Evolutionary conservation across 768 basidiomycete genomes (phyloP).

Genomic region (Boletus subcaerulescens): DNA sequence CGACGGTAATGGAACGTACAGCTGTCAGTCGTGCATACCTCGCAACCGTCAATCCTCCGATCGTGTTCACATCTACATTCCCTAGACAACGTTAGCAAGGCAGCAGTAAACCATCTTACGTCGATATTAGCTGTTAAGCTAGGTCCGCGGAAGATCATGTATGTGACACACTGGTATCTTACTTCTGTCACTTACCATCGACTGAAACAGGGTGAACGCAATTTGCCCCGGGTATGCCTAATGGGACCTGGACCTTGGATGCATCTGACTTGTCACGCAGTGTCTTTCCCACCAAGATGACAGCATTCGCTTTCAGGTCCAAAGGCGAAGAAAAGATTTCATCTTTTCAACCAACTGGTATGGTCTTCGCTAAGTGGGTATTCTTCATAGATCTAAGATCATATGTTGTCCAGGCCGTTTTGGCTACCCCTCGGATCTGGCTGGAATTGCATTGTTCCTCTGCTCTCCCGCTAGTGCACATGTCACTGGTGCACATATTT

Average conservation of each 20-base stretch:
- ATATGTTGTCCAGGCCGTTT: slow-evolving; percentile 49
- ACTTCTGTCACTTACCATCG: not conserved
- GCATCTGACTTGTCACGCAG: slow-evolving; percentile 30
- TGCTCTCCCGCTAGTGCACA: slow-evolving; percentile 70
- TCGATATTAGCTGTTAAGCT: slow-evolving; percentile 67
- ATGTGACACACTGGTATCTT: slow-evolving; percentile 27
- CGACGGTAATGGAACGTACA: slow-evolving; percentile 67
- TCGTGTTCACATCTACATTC: not conserved
- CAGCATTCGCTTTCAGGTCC: slow-evolving; percentile 61
- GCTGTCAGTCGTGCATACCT: slow-evolving; percentile 53
- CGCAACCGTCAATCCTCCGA: not conserved
- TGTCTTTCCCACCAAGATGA: slow-evolving; percentile 84
- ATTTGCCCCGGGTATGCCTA: slow-evolving; percentile 69
- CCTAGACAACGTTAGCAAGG: slow-evolving; percentile 77
- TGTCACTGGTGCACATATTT: slow-evolving; percentile 68
- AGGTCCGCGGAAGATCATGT: slow-evolving; percentile 61
- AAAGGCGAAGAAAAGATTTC: slow-evolving; percentile 52
- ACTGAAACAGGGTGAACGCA: slow-evolving; percentile 64
- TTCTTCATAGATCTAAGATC: not conserved
- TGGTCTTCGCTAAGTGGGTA: not conserved
- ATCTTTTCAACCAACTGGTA: slow-evolving; percentile 63
- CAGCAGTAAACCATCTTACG: slow-evolving; percentile 84
- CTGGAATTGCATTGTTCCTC: slow-evolving; percentile 68
- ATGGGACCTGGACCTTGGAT: not conserved
- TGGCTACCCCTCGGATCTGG: slow-evolving; percentile 64